phyloP scores from a whole-genome alignment of 805 yeast species.

The Zygotorulaspora chibaensis region DNA sequence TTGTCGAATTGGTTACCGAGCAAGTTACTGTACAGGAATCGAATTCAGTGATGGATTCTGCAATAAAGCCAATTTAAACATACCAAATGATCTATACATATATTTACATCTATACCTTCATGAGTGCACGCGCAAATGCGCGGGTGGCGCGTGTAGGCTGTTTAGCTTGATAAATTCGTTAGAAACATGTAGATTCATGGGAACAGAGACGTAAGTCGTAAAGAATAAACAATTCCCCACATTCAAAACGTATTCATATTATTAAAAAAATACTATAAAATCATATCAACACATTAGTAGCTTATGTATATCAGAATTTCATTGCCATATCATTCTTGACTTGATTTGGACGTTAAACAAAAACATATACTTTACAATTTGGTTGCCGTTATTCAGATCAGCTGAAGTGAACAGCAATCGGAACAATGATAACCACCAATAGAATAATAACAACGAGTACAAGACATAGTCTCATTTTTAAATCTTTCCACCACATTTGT shows the following conservation, averaged over 20 bases:
- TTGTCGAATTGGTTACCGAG: conserved; percentile 82
- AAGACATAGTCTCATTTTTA: conserved; percentile 91
- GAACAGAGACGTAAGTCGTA: too few species aligned
- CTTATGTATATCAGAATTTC: not conserved
- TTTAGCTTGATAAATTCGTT: too few species aligned
- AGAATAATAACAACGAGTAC: conserved; percentile 76
- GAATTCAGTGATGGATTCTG: conserved; percentile 7
- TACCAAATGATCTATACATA: not conserved
- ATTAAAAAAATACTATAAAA: not conserved
- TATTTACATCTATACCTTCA: too few species aligned
- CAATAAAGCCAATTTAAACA: not conserved
- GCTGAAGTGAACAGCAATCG: conserved; percentile 84
- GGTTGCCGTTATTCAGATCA: conserved; percentile 12
- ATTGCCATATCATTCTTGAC: conserved; percentile 2
- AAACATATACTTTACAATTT: conserved; percentile 1
- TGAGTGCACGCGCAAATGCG: too few species aligned
- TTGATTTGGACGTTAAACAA: not conserved
- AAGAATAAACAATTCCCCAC: not conserved
- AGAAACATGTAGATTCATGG: too few species aligned
- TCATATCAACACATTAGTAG: conserved; percentile 1
- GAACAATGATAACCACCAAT: conserved; percentile 83
- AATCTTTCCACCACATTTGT: conserved; percentile 98
- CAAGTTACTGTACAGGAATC: conserved; percentile 68
- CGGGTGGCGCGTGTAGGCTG: too few species aligned
- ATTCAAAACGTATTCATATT: not conserved